Evolutionary conservation across 192 early-diverging fungal genomes (phyloP).

Genomic region (Geranomyces variabilis): DNA sequence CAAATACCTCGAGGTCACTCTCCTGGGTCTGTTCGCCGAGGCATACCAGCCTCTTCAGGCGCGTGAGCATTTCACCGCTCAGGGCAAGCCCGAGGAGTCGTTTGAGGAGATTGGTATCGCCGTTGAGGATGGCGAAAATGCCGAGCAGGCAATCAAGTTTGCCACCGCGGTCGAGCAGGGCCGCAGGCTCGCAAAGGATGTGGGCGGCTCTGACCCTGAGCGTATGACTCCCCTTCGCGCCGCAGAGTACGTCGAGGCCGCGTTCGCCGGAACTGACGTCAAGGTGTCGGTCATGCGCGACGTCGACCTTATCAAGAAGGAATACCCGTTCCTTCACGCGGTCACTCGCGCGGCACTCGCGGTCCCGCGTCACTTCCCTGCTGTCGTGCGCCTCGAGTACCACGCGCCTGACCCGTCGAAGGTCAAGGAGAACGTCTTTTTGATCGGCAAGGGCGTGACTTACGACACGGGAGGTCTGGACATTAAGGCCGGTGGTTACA

Average conservation of each 20-base stretch:
- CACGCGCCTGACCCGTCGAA: conserved; percentile 65
- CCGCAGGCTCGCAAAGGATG: conserved; percentile 73
- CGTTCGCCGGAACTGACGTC: conserved; percentile 62
- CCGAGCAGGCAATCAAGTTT: conserved; percentile 53
- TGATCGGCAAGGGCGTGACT: conserved; percentile 90
- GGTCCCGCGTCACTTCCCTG: conserved; percentile 68
- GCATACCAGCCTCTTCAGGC: conserved; percentile 81
- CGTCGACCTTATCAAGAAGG: conserved; percentile 67
- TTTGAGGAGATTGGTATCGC: conserved; percentile 64
- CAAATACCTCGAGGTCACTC: conserved; percentile 71
- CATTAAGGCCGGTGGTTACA: conserved; percentile 78
- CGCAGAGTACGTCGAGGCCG: conserved; percentile 66
- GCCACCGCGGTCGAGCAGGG: conserved; percentile 72
- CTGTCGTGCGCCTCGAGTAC: conserved; percentile 71
- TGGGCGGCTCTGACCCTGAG: conserved; percentile 83
- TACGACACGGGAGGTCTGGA: conserved; percentile 90
- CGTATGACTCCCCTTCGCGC: conserved; percentile 82
- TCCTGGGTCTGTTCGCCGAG: conserved; percentile 73
- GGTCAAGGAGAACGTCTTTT: conserved; percentile 81
- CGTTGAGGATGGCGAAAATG: conserved; percentile 33
- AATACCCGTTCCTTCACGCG: conserved; percentile 83
- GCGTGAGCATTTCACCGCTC: conserved; percentile 65
- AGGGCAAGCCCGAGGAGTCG: conserved; percentile 47
- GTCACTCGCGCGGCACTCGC: conserved; percentile 54
- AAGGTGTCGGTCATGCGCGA: conserved; percentile 70